Percentiles rank a stretch among this genome's conserved stretches.
These are phyloP conservation scores for Aspergillus sp. DNA, from an alignment of 2,329 filamentous ascomycete species.

Conservation along the genomic window DNA sequence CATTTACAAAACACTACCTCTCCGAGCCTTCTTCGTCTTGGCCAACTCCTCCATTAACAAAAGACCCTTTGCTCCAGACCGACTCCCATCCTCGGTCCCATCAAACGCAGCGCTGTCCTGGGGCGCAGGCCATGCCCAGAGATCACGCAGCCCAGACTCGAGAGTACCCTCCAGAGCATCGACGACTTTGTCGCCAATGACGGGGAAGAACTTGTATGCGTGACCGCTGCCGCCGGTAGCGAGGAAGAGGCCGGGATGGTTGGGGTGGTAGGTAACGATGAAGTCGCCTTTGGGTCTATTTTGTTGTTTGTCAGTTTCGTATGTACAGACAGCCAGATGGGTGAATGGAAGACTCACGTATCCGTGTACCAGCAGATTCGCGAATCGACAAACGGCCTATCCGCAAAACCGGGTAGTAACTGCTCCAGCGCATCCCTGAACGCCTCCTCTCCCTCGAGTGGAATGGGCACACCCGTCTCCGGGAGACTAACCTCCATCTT, in stretches of 20 bases:
- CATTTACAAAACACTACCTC: conserved; percentile 19
- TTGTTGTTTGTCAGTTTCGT: not conserved
- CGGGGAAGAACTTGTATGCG: conserved; percentile 51
- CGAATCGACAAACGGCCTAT: conserved; percentile 57
- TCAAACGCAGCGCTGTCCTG: conserved; percentile 18
- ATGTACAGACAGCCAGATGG: not conserved
- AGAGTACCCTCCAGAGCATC: conserved; percentile 42
- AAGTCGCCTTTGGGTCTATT: conserved; percentile 60
- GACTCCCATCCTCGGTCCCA: conserved; percentile 33
- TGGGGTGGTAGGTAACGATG: conserved; percentile 65
- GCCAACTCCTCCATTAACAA: conserved; percentile 36
- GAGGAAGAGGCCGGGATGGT: conserved; percentile 46
- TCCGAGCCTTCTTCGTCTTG: conserved; percentile 20
- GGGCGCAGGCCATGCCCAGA: conserved; percentile 40
- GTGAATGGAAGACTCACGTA: conserved; percentile 41
- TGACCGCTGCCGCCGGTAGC: conserved; percentile 52
- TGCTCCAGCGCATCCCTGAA: conserved; percentile 58
- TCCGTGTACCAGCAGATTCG: conserved; percentile 74
- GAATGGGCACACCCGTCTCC: conserved; percentile 32
- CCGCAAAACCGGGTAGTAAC: conserved; percentile 57
- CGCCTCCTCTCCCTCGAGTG: conserved; percentile 55
- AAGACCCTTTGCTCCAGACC: conserved; percentile 30
- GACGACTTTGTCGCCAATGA: conserved; percentile 49
- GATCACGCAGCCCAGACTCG: conserved; percentile 31
- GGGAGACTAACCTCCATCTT: conserved; percentile 37